Evolutionary conservation across 179 eudicot genomes (phyloP).

Genomic region (Camellia oleifera): DNA sequence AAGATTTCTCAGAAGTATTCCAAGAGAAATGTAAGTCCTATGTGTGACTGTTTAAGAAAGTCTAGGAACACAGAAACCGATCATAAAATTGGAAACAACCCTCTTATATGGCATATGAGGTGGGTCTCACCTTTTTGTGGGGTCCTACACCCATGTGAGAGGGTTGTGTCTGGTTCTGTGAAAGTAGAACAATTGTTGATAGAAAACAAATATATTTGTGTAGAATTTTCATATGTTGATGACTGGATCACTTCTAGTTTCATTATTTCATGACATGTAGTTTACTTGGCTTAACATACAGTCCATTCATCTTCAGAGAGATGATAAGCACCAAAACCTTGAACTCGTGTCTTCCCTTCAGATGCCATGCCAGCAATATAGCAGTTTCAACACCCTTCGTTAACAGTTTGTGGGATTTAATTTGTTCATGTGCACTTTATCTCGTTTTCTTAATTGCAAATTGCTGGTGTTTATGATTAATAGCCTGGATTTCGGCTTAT

Average conservation of each 20-base stretch:
- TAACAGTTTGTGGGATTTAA: background rate
- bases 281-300: background rate
- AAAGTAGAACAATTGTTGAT: background rate
- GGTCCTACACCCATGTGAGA: no score
- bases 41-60: background rate
- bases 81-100: background rate
- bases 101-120: background rate
- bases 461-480: conserved; percentile 11
- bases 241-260: background rate
- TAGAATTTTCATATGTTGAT: no score
- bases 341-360: background rate
- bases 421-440: background rate
- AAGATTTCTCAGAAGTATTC: background rate
- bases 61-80: background rate
- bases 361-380: background rate
- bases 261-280: background rate
- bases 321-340: background rate
- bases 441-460: background rate
- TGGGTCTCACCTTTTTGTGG: no score
- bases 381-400: background rate
- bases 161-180: no score
- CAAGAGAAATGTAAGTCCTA: background rate
- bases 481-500: conserved; percentile 9
- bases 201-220: background rate
- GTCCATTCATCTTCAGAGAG: background rate